Percentiles rank a stretch among this genome's conserved stretches.
phyloP scores from a whole-genome alignment of 2,329 filamentous ascomycete species.

The Sporothrix curviconia region DNA sequence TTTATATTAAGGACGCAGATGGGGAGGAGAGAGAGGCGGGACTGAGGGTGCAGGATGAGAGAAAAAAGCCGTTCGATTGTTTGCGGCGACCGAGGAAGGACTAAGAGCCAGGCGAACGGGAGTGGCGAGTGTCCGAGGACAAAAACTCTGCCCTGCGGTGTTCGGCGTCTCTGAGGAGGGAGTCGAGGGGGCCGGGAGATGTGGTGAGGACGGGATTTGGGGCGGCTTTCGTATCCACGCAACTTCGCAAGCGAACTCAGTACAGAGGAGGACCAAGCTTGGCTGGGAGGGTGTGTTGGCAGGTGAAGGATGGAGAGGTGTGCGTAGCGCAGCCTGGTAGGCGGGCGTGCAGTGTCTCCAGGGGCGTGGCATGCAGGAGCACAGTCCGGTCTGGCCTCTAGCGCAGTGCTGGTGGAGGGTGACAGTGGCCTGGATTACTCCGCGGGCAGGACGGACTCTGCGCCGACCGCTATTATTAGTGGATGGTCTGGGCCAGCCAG shows the following conservation, averaged over 20 bases:
- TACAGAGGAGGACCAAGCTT: too few relatives aligned
- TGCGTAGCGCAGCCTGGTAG: not conserved
- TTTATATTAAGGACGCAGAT: conserved; percentile 8
- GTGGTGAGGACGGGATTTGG: not conserved
- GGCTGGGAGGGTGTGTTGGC: not conserved
- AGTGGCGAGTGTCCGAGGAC: conserved; percentile 15
- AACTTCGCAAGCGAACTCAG: conserved; percentile 10
- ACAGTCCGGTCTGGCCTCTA: not conserved
- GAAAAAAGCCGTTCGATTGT: conserved; percentile 8
- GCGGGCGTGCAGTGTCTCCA: not conserved
- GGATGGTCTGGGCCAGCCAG: not conserved
- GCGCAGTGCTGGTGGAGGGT: not conserved
- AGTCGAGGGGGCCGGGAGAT: too few relatives aligned
- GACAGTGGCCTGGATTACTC: conserved; percentile 3
- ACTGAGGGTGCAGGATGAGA: not conserved
- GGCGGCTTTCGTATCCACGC: conserved; percentile 11
- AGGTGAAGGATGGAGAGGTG: conserved; percentile 10
- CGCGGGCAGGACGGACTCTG: not conserved
- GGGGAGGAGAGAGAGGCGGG: not conserved
- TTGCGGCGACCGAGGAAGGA: conserved; percentile 11
- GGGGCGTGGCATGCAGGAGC: conserved; percentile 5
- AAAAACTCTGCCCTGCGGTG: conserved; percentile 16
- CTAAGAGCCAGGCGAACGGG: conserved; percentile 3
- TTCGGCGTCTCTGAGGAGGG: conserved; percentile 16
- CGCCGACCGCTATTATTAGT: conserved; percentile 3